These are phyloP conservation scores for Brasilioporus rufonigricans DNA, from an alignment of 768 basidiomycete species.

Conservation along the genomic window DNA sequence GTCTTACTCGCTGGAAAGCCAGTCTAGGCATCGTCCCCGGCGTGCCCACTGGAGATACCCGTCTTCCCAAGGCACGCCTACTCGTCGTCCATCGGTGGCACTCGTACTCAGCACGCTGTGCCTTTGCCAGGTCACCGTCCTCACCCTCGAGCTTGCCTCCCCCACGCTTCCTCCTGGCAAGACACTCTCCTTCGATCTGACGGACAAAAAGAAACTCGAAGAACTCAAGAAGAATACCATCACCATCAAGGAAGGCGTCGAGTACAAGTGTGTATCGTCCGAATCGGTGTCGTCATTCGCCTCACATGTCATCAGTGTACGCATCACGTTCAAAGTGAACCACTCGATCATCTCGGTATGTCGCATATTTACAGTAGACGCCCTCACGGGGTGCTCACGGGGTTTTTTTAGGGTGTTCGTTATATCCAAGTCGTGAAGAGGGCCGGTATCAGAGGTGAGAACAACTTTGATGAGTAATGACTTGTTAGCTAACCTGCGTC, in stretches of 20 bases:
- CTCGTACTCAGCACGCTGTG: slow-evolving; percentile 21
- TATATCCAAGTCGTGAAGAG: slow-evolving; percentile 91
- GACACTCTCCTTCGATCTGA: slow-evolving; percentile 66
- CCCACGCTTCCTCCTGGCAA: slow-evolving; percentile 60
- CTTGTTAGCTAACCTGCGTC: slow-evolving; percentile 3
- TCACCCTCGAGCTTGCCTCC: slow-evolving; percentile 80
- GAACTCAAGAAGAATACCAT: slow-evolving; percentile 77
- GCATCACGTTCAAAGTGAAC: slow-evolving; percentile 83
- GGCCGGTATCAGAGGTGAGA: slow-evolving; percentile 64
- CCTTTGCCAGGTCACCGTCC: slow-evolving; percentile 56
- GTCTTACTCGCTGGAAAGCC: slow-evolving; percentile 93
- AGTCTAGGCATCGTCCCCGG: slow-evolving; percentile 80
- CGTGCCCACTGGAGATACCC: slow-evolving; percentile 33
- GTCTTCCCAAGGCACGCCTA: slow-evolving; percentile 62
- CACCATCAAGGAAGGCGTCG: slow-evolving; percentile 78
- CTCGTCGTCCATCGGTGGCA: slow-evolving; percentile 6
- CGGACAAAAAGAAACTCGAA: slow-evolving; percentile 40
- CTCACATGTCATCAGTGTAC: slow-evolving; percentile 49
- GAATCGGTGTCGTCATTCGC: background rate
- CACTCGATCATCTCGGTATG: slow-evolving; percentile 83
- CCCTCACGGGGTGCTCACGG: slow-evolving; percentile 14
- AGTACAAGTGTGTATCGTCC: slow-evolving; percentile 70
- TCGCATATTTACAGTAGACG: background rate
- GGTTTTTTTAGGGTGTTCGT: slow-evolving; percentile 60
- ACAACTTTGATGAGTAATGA: background rate